These are phyloP conservation scores for Pythium pyrilobum DNA, from an alignment of 352 stramenopile genomes.

Conservation along the genomic window DNA sequence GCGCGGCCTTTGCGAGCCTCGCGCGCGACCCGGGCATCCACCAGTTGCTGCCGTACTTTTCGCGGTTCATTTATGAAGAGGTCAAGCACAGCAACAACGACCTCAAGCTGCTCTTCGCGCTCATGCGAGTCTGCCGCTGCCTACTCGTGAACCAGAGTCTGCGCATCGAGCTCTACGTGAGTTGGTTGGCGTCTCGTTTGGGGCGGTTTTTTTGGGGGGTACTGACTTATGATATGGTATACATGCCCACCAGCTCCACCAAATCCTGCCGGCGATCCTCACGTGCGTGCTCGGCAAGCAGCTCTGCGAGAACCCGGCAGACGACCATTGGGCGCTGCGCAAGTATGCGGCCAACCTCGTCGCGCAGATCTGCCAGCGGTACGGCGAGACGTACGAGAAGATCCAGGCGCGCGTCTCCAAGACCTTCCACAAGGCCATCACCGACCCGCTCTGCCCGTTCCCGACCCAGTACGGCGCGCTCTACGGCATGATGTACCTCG, in stretches of 20 bases:
- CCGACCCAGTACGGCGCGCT: constrained; percentile 91
- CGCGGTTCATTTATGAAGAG: constrained; percentile 85
- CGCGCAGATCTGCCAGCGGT: constrained; percentile 79
- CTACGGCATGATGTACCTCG: constrained; percentile 77
- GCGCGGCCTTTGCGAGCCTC: constrained; percentile 73
- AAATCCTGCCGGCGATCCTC: constrained; percentile 91
- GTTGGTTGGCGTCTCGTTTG: constrained; percentile 7
- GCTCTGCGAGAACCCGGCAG: constrained; percentile 77
- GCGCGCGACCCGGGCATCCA: constrained; percentile 84
- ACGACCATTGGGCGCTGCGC: constrained; percentile 90
- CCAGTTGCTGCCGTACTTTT: constrained; percentile 87
- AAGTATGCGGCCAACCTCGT: constrained; percentile 78
- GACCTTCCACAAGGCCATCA: constrained; percentile 86
- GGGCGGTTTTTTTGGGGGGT: not conserved
- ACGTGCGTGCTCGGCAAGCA: constrained; percentile 91
- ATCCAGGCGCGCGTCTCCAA: constrained; percentile 91
- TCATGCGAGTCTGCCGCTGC: constrained; percentile 88
- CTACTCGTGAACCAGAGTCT: constrained; percentile 89
- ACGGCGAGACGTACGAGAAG: constrained; percentile 89
- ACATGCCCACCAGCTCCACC: constrained; percentile 64
- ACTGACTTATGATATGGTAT: not conserved
- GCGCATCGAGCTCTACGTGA: constrained; percentile 91
- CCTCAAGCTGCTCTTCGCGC: constrained; percentile 65
- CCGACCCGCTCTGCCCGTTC: constrained; percentile 67
- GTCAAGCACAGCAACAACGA: constrained; percentile 83